Evolutionary conservation across 495 filamentous ascomycete species (phyloP).

Genomic region (Poronia punctata): DNA sequence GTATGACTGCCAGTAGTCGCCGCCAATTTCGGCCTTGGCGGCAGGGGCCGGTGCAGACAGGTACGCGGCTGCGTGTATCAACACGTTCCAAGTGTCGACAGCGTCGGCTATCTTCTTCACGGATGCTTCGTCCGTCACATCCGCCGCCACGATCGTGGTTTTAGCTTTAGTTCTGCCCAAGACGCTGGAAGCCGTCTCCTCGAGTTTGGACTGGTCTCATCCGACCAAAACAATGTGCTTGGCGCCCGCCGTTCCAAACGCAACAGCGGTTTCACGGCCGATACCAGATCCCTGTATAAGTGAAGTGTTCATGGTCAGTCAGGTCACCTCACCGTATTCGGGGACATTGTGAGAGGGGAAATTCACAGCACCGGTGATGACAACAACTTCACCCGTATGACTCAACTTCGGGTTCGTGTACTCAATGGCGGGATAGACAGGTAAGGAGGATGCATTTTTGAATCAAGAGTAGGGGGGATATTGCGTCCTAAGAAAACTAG

Average conservation of each 20-base stretch:
- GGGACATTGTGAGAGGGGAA: slow-evolving; percentile 3
- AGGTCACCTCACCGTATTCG: neutral
- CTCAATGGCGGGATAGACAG: too few relatives aligned
- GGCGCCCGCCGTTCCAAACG: slow-evolving; percentile 25
- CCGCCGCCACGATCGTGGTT: slow-evolving; percentile 5
- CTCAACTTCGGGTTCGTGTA: slow-evolving; percentile 37
- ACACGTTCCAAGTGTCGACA: slow-evolving; percentile 29
- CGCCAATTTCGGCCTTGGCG: slow-evolving; percentile 14
- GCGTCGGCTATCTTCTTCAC: slow-evolving; percentile 8
- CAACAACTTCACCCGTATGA: slow-evolving; percentile 33
- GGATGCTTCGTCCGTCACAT: slow-evolving; percentile 17
- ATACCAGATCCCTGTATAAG: slow-evolving; percentile 26
- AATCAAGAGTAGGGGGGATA: too few relatives aligned
- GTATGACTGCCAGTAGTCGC: slow-evolving; percentile 33
- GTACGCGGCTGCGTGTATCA: slow-evolving; percentile 29
- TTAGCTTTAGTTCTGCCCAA: neutral
- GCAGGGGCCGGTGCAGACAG: slow-evolving; percentile 17
- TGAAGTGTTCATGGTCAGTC: neutral
- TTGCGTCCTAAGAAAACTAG: too few relatives aligned
- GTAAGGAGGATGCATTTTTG: too few relatives aligned
- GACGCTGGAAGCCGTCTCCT: slow-evolving; percentile 7
- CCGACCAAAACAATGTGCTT: slow-evolving; percentile 18
- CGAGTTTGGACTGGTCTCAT: slow-evolving; percentile 6
- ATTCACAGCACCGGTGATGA: slow-evolving; percentile 40
- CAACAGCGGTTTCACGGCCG: slow-evolving; percentile 28